phyloP scores from a whole-genome alignment of 2,329 filamentous ascomycete genomes.

The Pseudomassariella vexata region DNA sequence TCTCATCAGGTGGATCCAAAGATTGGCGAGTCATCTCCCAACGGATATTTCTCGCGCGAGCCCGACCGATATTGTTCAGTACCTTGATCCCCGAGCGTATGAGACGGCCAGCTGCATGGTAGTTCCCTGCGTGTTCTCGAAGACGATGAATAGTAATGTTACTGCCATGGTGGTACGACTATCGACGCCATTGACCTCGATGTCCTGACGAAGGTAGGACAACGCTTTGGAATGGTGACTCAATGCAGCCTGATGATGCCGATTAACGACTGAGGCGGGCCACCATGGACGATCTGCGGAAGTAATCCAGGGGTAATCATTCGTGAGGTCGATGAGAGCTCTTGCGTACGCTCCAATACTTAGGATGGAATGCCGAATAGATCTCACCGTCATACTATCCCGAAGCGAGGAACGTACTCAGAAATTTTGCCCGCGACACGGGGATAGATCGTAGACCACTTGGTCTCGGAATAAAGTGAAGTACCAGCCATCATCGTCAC shows the following conservation, averaged over 20 bases:
- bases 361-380: slow-evolving; percentile 19
- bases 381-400: slow-evolving; percentile 16
- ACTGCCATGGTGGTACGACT: slow-evolving; percentile 17
- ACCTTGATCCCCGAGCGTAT: slow-evolving; percentile 20
- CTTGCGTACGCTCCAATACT: slow-evolving; percentile 20
- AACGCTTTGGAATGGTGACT: slow-evolving; percentile 20
- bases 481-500: slow-evolving; percentile 18
- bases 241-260: slow-evolving; percentile 19
- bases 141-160: slow-evolving; percentile 21
- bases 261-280: slow-evolving; percentile 13
- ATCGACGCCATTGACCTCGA: slow-evolving; percentile 14
- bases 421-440: slow-evolving; percentile 14
- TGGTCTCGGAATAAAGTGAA: slow-evolving; percentile 17
- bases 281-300: slow-evolving; percentile 14
- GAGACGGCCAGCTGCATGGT: slow-evolving; percentile 18
- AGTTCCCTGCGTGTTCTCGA: slow-evolving; percentile 24
- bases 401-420: slow-evolving; percentile 17
- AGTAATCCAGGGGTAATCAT: slow-evolving; percentile 8
- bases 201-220: slow-evolving; percentile 14
- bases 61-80: slow-evolving; percentile 13
- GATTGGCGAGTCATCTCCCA: not conserved
- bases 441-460: slow-evolving; percentile 16
- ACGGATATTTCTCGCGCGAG: slow-evolving; percentile 2
- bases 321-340: slow-evolving; percentile 17
- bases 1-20: slow-evolving; percentile 10